Conservation (phyloP, 1,139 yeast species). For the Nakaseomyces nivariensis region DNA sequence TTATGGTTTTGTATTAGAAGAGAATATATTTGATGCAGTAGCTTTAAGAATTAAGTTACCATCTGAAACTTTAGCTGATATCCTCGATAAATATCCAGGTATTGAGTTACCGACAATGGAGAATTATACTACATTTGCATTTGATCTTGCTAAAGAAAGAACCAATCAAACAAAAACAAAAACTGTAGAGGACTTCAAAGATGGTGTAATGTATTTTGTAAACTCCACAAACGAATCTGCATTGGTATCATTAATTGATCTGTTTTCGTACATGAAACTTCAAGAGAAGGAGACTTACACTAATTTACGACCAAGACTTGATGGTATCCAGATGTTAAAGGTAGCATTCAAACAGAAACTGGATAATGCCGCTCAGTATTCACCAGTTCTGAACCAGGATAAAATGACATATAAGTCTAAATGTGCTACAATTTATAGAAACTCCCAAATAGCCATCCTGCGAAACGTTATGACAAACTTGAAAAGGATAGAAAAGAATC, state of each 20-base stretch:
- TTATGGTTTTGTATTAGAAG: constrained; percentile 58
- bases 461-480: constrained; percentile 14
- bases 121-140: constrained; percentile 33
- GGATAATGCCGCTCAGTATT: not conserved
- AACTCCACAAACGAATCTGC: constrained; percentile 22
- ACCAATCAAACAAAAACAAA: constrained; percentile 13
- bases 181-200: constrained; percentile 18
- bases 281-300: constrained; percentile 39
- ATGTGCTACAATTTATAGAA: constrained; percentile 19
- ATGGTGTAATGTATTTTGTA: constrained; percentile 40
- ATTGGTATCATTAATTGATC: constrained; percentile 32
- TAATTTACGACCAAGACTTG: constrained; percentile 45
- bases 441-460: constrained; percentile 17
- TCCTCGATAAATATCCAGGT: constrained; percentile 31
- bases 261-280: constrained; percentile 39
- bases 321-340: constrained; percentile 39
- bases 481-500: constrained; percentile 18
- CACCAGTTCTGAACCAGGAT: not conserved
- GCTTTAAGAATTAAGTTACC: constrained; percentile 48
- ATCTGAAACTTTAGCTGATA: constrained; percentile 19
- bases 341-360: constrained; percentile 20
- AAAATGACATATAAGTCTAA: constrained; percentile 9
- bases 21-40: constrained; percentile 55
- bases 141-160: constrained; percentile 15
- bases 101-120: constrained; percentile 39